Evolutionary conservation across 2,329 filamentous ascomycete genomes (phyloP).

Genomic region (Boeremia exigua): DNA sequence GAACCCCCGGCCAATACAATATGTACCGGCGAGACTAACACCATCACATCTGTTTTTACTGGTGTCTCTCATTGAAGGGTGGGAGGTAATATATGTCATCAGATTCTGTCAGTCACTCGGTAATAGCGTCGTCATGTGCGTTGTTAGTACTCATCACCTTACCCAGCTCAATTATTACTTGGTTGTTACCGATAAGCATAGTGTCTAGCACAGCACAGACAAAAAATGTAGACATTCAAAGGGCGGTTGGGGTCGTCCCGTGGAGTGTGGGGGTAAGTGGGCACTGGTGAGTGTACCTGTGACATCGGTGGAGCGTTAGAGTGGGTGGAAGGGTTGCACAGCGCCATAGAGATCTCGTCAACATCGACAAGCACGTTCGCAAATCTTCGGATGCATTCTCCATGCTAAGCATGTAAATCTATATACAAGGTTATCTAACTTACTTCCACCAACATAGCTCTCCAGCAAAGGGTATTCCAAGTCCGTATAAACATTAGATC

Average conservation of each 20-base stretch:
- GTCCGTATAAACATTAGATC: conserved; percentile 19
- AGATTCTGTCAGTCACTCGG: no score
- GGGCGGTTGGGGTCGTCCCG: background rate
- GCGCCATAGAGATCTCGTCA: background rate
- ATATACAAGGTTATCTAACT: conserved; percentile 9
- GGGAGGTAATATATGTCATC: no score
- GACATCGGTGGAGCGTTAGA: no score
- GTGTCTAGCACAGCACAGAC: background rate
- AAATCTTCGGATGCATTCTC: background rate
- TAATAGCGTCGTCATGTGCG: no score
- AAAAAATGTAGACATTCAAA: background rate
- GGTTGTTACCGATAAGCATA: background rate
- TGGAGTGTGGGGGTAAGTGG: background rate
- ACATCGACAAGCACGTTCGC: background rate
- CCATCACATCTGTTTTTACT: conserved; percentile 16
- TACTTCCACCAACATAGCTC: conserved; percentile 2
- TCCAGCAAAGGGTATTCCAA: conserved; percentile 5
- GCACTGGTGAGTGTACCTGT: background rate
- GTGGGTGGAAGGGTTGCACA: background rate
- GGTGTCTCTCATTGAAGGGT: conserved; percentile 21
- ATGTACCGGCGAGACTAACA: conserved; percentile 9
- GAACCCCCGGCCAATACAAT: conserved; percentile 22
- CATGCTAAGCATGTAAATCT: conserved; percentile 3
- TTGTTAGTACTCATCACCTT: no score
- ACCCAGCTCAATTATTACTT: no score